Base-by-base conservation (phyloP, 164 flowering plant genomes). In the Vitis labrusca region DNA sequence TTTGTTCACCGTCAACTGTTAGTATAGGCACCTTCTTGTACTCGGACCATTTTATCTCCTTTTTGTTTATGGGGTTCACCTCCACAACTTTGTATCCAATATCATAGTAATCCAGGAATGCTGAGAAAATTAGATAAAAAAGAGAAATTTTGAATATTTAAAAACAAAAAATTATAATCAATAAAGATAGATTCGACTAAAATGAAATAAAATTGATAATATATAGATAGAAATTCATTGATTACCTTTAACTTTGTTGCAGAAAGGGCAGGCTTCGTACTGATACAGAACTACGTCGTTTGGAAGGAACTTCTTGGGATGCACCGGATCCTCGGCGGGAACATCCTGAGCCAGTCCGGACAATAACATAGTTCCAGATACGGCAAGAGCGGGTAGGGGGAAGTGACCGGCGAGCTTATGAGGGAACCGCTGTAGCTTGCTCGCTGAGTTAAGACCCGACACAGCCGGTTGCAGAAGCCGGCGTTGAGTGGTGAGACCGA, bases 231-330 rank as follows among this genome's bases (percentile, higher is more conserved):
- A 65, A 3, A 27, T 13, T 3, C 44, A 63, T 37, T 47, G 47
- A 8, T 30, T 63, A 93, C 98, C 96, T 86, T 86, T 95, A 64
- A 95, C 95, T 75, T 95, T 91, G 81, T 95, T 95, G 81, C 99
- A 95, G 74, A 93, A 95, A 32, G 98, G 99, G 77, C 99, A 95
- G 63, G 99, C 99, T 73, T 95, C 99, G 70, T 91, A 95, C 88
- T 95, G 99, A 72, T 92, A 94, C 15, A 94, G 90, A 47, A 94
- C 92, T 48, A 94, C 93, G 6, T 94, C 92, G 37, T 89, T 82
- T 9, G 91, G 91, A 1, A 74, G 64, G 23, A 79, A 65, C 49
- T 81, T 77, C 0, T 54, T 0, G 85, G 78, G 27, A 19, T 78
- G 68, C 8, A 67, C 78, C 9, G 80, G 82, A 78, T 87, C 92